Conservation (phyloP, 108 stramenopile genomes). For the Nitzschia sp. region DNA sequence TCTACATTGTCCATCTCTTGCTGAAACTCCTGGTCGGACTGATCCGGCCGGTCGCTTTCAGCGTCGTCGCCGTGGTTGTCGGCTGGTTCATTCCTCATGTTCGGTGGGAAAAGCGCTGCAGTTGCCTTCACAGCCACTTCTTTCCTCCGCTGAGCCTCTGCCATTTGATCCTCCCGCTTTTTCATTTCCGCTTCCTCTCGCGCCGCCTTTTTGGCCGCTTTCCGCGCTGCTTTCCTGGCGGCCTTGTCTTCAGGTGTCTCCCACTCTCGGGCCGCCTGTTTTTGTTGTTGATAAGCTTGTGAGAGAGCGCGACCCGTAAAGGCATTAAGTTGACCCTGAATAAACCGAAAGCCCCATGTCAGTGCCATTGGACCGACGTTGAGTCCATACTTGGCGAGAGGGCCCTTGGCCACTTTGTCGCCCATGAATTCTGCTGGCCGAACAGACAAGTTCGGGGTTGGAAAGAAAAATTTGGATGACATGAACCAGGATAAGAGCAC, state of each 20-base stretch:
- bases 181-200: conserved; percentile 27
- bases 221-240: conserved; percentile 37
- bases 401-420: conserved; percentile 45
- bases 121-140: conserved; percentile 36
- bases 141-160: conserved; percentile 26
- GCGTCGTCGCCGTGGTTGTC: background rate
- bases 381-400: conserved; percentile 65
- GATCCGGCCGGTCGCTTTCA: background rate
- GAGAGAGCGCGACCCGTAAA: conserved; percentile 72
- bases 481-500: conserved; percentile 78
- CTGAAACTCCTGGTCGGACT: conserved; percentile 20
- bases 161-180: conserved; percentile 21
- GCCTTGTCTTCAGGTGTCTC: conserved; percentile 41
- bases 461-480: conserved; percentile 78
- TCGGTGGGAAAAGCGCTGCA: conserved; percentile 19
- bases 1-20: conserved; percentile 23
- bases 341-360: conserved; percentile 76
- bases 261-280: conserved; percentile 25
- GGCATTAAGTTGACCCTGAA: conserved; percentile 55
- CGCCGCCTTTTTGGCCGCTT: conserved; percentile 36
- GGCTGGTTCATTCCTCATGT: background rate
- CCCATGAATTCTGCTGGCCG: conserved; percentile 78
- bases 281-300: conserved; percentile 49
- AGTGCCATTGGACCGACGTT: conserved; percentile 88
- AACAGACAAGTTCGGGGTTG: conserved; percentile 67